These are phyloP conservation scores for Fusarium ramigenum DNA, from an alignment of 2,329 filamentous ascomycete species.

Conservation along the genomic window DNA sequence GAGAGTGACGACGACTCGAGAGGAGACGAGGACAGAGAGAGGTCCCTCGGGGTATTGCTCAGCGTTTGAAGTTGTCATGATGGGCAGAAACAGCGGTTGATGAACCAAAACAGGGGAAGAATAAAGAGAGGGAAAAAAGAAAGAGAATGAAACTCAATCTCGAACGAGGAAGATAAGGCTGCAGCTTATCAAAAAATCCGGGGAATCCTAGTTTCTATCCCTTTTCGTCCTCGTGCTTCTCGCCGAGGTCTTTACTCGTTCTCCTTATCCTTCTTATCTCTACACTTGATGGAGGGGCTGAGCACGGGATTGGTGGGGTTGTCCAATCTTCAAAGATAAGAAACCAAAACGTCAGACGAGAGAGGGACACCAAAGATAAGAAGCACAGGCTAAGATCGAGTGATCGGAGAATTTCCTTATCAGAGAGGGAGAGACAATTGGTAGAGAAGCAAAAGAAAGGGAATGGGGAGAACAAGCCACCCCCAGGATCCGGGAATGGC, in stretches of 20 bases:
- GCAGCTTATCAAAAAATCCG: constrained; percentile 17
- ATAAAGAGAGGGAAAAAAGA: constrained; percentile 13
- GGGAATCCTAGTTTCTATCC: constrained; percentile 19
- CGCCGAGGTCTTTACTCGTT: neutral
- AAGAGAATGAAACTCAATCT: neutral
- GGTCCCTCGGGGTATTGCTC: constrained; percentile 44
- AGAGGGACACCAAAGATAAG: constrained; percentile 15
- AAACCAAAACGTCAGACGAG: constrained; percentile 15
- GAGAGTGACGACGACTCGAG: constrained; percentile 81
- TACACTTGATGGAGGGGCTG: constrained; percentile 12
- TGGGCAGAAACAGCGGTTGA: neutral
- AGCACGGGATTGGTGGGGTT: constrained; percentile 38
- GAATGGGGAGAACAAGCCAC: constrained; percentile 4
- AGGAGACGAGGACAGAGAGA: constrained; percentile 82
- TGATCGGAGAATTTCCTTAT: constrained; percentile 21
- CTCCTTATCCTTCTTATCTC: constrained; percentile 39
- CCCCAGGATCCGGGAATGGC: constrained; percentile 18
- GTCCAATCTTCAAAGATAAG: constrained; percentile 34
- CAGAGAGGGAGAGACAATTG: neutral
- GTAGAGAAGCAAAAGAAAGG: neutral
- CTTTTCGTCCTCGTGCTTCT: neutral
- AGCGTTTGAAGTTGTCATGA: constrained; percentile 46
- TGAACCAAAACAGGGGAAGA: neutral
- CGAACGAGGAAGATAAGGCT: constrained; percentile 12
- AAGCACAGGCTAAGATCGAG: neutral